These are phyloP conservation scores for Phragmites australis DNA, from an alignment of 176 grass and related monocot genomes.

Conservation along the genomic window DNA sequence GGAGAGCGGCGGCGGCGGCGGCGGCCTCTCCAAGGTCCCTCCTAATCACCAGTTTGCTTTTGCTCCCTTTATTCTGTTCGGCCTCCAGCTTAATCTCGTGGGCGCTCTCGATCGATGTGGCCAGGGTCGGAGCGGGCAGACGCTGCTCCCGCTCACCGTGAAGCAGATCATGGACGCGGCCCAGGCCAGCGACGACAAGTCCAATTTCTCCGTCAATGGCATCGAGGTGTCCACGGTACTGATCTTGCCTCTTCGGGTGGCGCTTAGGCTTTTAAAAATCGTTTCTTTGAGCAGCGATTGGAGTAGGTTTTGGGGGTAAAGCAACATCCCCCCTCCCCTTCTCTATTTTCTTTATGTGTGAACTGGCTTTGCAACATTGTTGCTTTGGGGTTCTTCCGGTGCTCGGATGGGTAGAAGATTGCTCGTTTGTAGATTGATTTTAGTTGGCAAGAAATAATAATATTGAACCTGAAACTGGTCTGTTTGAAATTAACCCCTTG, in stretches of 20 bases:
- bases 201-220: slow-evolving; percentile 71
- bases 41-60: not conserved
- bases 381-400: not conserved
- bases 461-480: not conserved
- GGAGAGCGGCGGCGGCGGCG: slow-evolving; percentile 38
- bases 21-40: slow-evolving; percentile 55
- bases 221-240: slow-evolving; percentile 76
- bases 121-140: slow-evolving; percentile 53
- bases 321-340: not conserved
- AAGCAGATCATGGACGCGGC: slow-evolving; percentile 88
- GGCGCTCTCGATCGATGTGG: not conserved
- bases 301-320: not conserved
- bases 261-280: not conserved
- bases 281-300: not conserved
- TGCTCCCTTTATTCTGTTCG: not conserved
- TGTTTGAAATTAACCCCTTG: not conserved
- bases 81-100: slow-evolving; percentile 3
- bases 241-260: not conserved
- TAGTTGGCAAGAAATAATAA: not conserved
- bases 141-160: slow-evolving; percentile 74
- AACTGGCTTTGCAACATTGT: not conserved
- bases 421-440: not conserved
- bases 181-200: slow-evolving; percentile 66
- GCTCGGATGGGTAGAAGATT: not conserved
- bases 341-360: not conserved